Base-by-base conservation (phyloP, 176 grass and related monocot species). In the Dactylis glomerata region DNA sequence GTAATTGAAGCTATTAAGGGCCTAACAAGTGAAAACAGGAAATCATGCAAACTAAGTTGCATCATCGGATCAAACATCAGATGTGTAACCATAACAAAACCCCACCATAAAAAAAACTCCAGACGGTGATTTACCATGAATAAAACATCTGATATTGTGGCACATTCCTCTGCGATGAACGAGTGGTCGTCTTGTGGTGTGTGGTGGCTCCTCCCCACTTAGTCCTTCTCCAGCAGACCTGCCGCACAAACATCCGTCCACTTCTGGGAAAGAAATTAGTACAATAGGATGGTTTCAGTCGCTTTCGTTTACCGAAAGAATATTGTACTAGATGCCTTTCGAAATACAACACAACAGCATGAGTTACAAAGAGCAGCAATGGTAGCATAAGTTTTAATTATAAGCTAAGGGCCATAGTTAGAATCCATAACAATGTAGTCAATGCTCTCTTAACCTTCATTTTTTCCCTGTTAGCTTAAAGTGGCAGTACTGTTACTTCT, bases 191-290 rank as follows among this genome's bases (percentile, higher is more conserved):
- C 78, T 52, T 52, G 62, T 51, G 58, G 77, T 79, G 58, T 3
- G 15, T 74, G 71, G 50, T 8, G 51, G 34, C 79, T 79, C 41
- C 3, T 78, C 73, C 59, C 32, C 79, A 75, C 85, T 59, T 13
- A 1, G 17, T 52, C n/a, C 28, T 49, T 46, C 68, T 76, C 83
- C 61, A 61, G 40, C 63, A 40, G n/a, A 81, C 44, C 40, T 86
- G 70, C 70, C 51, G 61, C 31, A 26, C 26, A 82, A 82, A 20
- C 24, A 85, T 59, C 20, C 59, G 27, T 33, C 75, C 34, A 15
- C 20, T 69, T 41, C 36, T 3, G 33, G 65, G 65, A n/a, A 81
- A 81, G n/a, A 81, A 58, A 41, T 85, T n/a, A 4, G 65, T 41
- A 22, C 50, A 50, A 47, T 46, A 80, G 28, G n/a, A 73, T 64